A percentile compares a stretch with the other conserved stretches of the same genome.
Evolutionary conservation across 2,329 filamentous ascomycete genomes (phyloP).

Genomic region (Fusarium graminum): DNA sequence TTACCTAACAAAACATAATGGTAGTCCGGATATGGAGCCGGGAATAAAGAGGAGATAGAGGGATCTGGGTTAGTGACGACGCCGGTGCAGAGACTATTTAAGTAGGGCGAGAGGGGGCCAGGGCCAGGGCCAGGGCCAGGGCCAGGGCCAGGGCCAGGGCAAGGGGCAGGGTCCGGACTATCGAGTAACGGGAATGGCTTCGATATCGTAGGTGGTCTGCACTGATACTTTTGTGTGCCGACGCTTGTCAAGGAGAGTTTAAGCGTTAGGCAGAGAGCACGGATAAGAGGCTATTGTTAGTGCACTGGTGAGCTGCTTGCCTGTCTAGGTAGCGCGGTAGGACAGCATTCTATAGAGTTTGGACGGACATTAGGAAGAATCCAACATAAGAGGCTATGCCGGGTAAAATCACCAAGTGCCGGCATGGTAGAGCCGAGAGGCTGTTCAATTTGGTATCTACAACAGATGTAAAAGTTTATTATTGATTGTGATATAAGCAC

Average conservation of each 20-base stretch:
- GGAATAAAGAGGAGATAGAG: neutral
- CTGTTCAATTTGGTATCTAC: no score
- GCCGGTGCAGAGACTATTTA: conserved; percentile 5
- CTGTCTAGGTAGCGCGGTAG: no score
- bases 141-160: neutral
- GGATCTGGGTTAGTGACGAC: neutral
- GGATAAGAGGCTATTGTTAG: neutral
- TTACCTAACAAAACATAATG: neutral
- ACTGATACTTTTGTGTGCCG: neutral
- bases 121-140: neutral
- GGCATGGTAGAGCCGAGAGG: neutral
- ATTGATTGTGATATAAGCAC: neutral
- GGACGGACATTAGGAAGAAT: no score
- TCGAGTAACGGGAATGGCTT: conserved; percentile 31
- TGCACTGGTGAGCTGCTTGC: no score
- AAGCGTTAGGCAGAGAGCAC: conserved; percentile 3
- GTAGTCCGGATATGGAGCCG: neutral
- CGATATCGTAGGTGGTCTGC: conserved; percentile 1
- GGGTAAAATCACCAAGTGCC: neutral
- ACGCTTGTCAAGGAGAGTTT: conserved; percentile 29
- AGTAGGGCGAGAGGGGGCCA: neutral
- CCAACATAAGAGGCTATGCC: neutral
- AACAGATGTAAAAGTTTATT: no score
- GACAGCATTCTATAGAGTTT: no score
- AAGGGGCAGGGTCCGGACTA: neutral